Percentiles rank a stretch among this genome's conserved stretches.
phyloP scores from a whole-genome alignment of 805 yeast genomes.

The Saccharomycopsis malanga region DNA sequence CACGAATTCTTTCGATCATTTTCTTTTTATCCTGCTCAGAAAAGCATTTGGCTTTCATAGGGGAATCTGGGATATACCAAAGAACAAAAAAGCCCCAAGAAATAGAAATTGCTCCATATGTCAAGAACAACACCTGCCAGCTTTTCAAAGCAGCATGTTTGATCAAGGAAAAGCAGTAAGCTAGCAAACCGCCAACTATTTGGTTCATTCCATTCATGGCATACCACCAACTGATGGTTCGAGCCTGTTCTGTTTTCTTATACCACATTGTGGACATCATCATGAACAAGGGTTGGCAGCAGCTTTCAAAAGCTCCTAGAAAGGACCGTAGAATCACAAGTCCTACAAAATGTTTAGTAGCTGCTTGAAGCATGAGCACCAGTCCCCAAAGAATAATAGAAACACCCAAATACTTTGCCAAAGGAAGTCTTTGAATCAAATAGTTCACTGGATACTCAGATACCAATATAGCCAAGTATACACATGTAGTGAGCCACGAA shows the following conservation, averaged over 20 bases:
- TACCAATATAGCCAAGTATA: slow-evolving; percentile 13
- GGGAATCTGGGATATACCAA: slow-evolving; percentile 30
- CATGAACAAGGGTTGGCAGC: slow-evolving; percentile 15
- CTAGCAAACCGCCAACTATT: slow-evolving; percentile 29
- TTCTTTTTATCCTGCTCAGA: slow-evolving; percentile 28
- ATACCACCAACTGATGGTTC: slow-evolving; percentile 29
- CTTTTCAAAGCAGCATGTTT: slow-evolving; percentile 21
- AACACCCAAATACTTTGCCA: slow-evolving; percentile 33
- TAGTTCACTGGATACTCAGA: slow-evolving; percentile 25
- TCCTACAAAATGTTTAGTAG: slow-evolving; percentile 27
- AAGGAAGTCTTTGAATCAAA: slow-evolving; percentile 38
- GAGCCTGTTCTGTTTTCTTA: slow-evolving; percentile 29
- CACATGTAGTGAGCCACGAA: slow-evolving; percentile 16
- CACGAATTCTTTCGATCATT: slow-evolving; percentile 28
- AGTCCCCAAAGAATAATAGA: slow-evolving; percentile 38
- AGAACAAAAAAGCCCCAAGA: slow-evolving; percentile 29
- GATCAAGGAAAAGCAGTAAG: slow-evolving; percentile 30
- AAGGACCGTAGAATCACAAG: slow-evolving; percentile 27
- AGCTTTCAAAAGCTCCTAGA: slow-evolving; percentile 42
- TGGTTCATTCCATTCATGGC: slow-evolving; percentile 28
- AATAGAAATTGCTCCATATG: slow-evolving; percentile 30
- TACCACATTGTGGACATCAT: slow-evolving; percentile 27
- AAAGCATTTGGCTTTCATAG: slow-evolving; percentile 31
- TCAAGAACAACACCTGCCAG: slow-evolving; percentile 32
- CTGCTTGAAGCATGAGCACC: slow-evolving; percentile 18